A percentile compares a stretch with the other conserved stretches of the same genome.
These are phyloP conservation scores for Camillea tinctor DNA, from an alignment of 2,329 filamentous ascomycete genomes.

Conservation along the genomic window DNA sequence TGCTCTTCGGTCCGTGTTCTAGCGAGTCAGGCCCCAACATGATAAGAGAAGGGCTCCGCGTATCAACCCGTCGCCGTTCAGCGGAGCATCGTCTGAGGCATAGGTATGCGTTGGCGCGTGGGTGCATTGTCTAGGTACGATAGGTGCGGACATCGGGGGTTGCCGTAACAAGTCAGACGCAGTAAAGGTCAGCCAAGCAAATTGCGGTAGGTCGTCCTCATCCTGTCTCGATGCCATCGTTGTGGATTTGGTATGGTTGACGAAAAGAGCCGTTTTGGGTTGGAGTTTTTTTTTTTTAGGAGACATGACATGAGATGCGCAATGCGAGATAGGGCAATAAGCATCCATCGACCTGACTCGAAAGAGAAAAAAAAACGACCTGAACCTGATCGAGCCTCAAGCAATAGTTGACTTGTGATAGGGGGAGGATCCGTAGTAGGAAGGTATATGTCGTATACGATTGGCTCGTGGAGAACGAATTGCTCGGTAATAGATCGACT, in stretches of 20 bases:
- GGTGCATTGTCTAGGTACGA: not conserved
- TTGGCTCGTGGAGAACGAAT: not conserved
- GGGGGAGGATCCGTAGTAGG: not conserved
- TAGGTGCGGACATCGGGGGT: not conserved
- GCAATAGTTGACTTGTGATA: not conserved
- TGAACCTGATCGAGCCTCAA: not conserved
- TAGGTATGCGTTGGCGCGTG: not conserved
- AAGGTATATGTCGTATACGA: not conserved
- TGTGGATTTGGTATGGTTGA: not conserved
- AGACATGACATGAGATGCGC: not conserved
- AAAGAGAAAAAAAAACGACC: not conserved
- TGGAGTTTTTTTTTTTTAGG: too few relatives aligned
- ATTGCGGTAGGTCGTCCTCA: not conserved
- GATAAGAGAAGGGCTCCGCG: constrained; percentile 6
- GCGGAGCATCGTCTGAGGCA: not conserved
- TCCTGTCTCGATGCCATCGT: not conserved
- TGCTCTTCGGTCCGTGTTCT: constrained; percentile 29
- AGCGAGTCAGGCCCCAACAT: constrained; percentile 32
- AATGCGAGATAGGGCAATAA: not conserved
- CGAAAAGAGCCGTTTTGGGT: not conserved
- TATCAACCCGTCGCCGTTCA: not conserved
- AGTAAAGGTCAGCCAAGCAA: not conserved
- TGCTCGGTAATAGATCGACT: constrained; percentile 19
- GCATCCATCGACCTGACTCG: not conserved
- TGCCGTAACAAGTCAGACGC: not conserved